Conservation (phyloP, 129 eudicot genomes). For the carrot (Daucus carota) region DH1_v3.0 NC_030381.2:46495001-46495500, state of each 20-base stretch:
- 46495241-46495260: conserved; percentile 42
- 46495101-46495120: conserved; percentile 38
- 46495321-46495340: conserved; percentile 22
- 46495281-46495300: conserved; percentile 10
- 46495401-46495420: neutral
- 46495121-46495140: conserved; percentile 32
- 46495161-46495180: conserved; percentile 35
- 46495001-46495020: conserved; percentile 10
- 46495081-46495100: conserved; percentile 19
- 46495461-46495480: conserved; percentile 15
- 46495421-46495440: conserved; percentile 18
- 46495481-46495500: conserved; percentile 20
- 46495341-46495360: conserved; percentile 21
- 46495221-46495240: conserved; percentile 35
- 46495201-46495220: conserved; percentile 28
- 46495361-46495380: conserved; percentile 23
- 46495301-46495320: conserved; percentile 25
- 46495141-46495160: conserved; percentile 24
- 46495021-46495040: conserved; percentile 9
- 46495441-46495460: conserved; percentile 20
- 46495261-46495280: conserved; percentile 30
- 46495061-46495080: conserved; percentile 16
- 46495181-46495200: conserved; percentile 35
- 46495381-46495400: conserved; percentile 23
- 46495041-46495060: conserved; percentile 31